These are phyloP conservation scores for Glycyrrhiza uralensis DNA, from an alignment of 306 rosid species.

Conservation along the genomic window DNA sequence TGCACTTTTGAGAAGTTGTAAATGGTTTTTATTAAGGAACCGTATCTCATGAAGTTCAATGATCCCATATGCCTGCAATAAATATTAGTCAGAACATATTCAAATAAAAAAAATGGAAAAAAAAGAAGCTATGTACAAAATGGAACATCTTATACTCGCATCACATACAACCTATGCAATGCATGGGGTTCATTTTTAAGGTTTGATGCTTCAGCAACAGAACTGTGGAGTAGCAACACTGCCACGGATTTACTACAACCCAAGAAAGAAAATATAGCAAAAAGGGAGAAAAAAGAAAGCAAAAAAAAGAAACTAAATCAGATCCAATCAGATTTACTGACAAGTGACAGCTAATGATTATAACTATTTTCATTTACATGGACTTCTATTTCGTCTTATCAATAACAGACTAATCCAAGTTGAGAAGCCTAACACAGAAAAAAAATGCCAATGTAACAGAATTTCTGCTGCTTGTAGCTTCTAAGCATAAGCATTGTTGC, in stretches of 20 bases:
- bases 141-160: not conserved
- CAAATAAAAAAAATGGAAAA: constrained; percentile 13
- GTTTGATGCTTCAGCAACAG: not conserved
- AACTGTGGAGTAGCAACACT: not conserved
- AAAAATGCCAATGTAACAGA: not conserved
- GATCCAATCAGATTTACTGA: not conserved
- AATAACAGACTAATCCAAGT: not conserved
- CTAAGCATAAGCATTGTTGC: not conserved
- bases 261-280: not conserved
- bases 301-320: constrained; percentile 3
- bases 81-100: constrained; percentile 15
- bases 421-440: not conserved
- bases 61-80: constrained; percentile 79
- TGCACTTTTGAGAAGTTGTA: constrained; percentile 58
- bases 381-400: constrained; percentile 15
- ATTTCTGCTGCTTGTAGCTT: constrained; percentile 17
- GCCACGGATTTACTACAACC: constrained; percentile 4
- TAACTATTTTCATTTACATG: constrained; percentile 7
- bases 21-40: constrained; percentile 72
- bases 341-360: not conserved
- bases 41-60: constrained; percentile 59
- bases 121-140: not conserved
- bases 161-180: not conserved
- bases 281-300: not conserved
- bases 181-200: constrained; percentile 7